These are phyloP conservation scores for Xylariomycetidae sp. DNA, from an alignment of 2,329 filamentous ascomycete species.

Conservation along the genomic window DNA sequence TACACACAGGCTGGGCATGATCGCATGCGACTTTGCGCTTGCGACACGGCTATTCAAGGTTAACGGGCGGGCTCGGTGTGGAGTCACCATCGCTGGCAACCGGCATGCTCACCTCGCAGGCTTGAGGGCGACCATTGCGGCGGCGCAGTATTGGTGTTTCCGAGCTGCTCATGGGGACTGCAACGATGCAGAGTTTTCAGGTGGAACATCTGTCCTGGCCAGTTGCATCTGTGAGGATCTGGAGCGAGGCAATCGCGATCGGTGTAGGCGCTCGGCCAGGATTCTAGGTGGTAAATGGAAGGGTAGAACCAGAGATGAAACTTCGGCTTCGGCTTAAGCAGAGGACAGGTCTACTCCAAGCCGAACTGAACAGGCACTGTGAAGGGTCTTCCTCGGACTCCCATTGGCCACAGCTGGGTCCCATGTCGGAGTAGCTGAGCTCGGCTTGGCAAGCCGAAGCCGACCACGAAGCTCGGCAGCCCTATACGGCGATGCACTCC, in stretches of 20 bases:
- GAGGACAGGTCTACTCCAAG: too few species aligned
- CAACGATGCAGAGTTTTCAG: neutral
- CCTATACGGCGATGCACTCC: too few species aligned
- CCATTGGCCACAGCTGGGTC: conserved; percentile 1
- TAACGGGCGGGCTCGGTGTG: too few species aligned
- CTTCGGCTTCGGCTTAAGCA: conserved; percentile 24
- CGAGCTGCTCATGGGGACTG: conserved; percentile 5
- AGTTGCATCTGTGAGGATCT: neutral
- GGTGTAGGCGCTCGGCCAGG: conserved; percentile 7
- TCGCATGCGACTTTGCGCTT: conserved; percentile 39
- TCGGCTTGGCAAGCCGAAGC: too few species aligned
- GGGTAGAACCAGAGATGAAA: too few species aligned
- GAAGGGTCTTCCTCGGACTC: neutral
- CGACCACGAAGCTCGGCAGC: too few species aligned
- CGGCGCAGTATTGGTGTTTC: conserved; percentile 20
- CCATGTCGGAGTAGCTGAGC: too few species aligned
- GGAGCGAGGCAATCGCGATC: conserved; percentile 2
- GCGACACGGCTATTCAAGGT: conserved; percentile 34
- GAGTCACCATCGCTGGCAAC: too few species aligned
- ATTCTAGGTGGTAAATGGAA: too few species aligned
- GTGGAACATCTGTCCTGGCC: neutral
- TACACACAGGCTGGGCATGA: conserved; percentile 33
- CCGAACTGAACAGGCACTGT: too few species aligned
- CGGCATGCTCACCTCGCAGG: conserved; percentile 25
- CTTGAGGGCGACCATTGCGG: conserved; percentile 22